Conservation (phyloP, 2,329 filamentous ascomycete species). For the Claviceps sp. region DNA sequence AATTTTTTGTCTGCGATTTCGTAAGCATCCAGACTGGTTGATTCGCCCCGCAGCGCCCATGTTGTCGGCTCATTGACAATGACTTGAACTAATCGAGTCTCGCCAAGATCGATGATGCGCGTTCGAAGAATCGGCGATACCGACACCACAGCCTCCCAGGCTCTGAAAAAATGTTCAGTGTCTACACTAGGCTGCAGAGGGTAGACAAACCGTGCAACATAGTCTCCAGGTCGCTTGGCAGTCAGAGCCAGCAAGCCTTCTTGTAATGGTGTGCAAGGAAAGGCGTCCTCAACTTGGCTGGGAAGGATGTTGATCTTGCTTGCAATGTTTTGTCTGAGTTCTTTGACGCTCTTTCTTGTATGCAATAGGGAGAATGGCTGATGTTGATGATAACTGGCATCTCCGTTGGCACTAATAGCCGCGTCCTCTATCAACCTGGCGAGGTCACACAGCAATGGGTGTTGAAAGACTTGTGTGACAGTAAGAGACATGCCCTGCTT, state of each 20-base stretch:
- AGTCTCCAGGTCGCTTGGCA: conserved; percentile 26
- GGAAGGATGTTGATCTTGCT: background rate
- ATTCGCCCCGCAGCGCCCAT: background rate
- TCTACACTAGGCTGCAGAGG: conserved; percentile 17
- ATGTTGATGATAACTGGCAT: background rate
- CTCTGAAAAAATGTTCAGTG: conserved; percentile 19
- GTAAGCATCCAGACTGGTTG: conserved; percentile 11
- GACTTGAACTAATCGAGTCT: conserved; percentile 19
- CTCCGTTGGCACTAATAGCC: background rate
- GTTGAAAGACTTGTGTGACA: conserved; percentile 28
- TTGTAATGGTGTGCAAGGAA: conserved; percentile 36
- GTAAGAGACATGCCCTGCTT: conserved; percentile 22
- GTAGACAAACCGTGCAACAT: conserved; percentile 31
- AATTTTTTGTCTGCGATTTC: conserved; percentile 27
- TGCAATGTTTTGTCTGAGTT: background rate
- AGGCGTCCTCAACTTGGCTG: conserved; percentile 29
- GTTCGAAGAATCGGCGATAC: conserved; percentile 27
- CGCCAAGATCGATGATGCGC: conserved; percentile 25
- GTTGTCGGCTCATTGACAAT: conserved; percentile 19
- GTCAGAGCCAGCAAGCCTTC: conserved; percentile 36
- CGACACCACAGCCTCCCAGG: conserved; percentile 23
- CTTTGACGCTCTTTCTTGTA: background rate
- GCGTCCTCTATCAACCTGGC: background rate
- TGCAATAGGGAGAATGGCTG: conserved; percentile 3
- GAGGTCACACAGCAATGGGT: conserved; percentile 5